These are phyloP conservation scores for Physocladia obscura DNA, from an alignment of 192 early-diverging fungal genomes.

Conservation along the genomic window DNA sequence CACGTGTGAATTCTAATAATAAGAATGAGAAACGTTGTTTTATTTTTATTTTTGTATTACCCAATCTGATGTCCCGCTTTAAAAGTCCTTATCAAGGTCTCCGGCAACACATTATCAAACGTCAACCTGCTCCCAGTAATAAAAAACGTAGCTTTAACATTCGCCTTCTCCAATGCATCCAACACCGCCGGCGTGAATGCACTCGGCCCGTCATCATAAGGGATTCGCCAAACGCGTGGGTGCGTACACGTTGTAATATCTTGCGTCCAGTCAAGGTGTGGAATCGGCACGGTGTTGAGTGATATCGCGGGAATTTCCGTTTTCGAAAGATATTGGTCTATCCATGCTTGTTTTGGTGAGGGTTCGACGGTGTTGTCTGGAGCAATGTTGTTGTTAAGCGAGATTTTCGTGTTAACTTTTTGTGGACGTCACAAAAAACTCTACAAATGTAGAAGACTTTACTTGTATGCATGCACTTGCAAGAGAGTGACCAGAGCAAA, in stretches of 20 bases:
- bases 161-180: slow-evolving; percentile 45
- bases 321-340: slow-evolving; percentile 5
- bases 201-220: slow-evolving; percentile 51
- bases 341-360: slow-evolving; percentile 5
- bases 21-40: background rate
- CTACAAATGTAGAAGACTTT: too few relatives aligned
- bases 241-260: slow-evolving; percentile 10
- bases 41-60: background rate
- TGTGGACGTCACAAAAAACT: too few relatives aligned
- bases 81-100: slow-evolving; percentile 48
- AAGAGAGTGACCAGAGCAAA: too few relatives aligned
- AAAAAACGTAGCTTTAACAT: slow-evolving; percentile 73
- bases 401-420: too few relatives aligned
- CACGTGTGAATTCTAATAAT: slow-evolving; percentile 45
- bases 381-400: too few relatives aligned
- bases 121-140: slow-evolving; percentile 57
- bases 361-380: too few relatives aligned
- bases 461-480: too few relatives aligned
- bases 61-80: slow-evolving; percentile 64
- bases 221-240: background rate
- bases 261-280: slow-evolving; percentile 7
- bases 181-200: slow-evolving; percentile 52
- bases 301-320: slow-evolving; percentile 4
- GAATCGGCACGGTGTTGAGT: background rate
- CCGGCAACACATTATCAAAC: slow-evolving; percentile 19